These are phyloP conservation scores for Aegilops longissima DNA, from an alignment of 176 grass and related monocot genomes.

Conservation along the genomic window DNA sequence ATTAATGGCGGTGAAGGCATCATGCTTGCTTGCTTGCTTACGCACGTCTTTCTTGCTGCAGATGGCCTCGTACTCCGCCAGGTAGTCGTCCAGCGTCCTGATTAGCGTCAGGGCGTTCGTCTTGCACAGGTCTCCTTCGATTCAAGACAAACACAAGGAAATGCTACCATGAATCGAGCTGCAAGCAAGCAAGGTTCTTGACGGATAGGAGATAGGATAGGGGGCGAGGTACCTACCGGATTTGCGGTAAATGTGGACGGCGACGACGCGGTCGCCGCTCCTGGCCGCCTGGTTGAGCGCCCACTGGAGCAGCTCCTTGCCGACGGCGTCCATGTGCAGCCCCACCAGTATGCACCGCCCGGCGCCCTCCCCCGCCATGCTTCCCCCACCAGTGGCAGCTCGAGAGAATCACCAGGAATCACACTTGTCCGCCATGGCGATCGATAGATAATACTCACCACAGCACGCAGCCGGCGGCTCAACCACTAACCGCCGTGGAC, in stretches of 20 bases:
- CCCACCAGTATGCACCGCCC: slow-evolving; percentile 75
- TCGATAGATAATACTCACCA: neutral
- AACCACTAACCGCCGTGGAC: slow-evolving; percentile 42
- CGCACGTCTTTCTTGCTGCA: slow-evolving; percentile 71
- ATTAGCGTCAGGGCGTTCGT: slow-evolving; percentile 70
- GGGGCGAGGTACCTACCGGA: slow-evolving; percentile 41
- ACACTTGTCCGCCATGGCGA: neutral
- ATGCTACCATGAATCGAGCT: neutral
- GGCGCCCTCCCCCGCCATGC: slow-evolving; percentile 45
- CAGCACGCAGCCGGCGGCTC: slow-evolving; percentile 18
- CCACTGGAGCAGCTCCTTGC: slow-evolving; percentile 77
- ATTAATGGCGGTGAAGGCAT: neutral
- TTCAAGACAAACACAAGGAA: neutral
- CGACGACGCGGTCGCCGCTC: slow-evolving; percentile 75
- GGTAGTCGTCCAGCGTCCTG: slow-evolving; percentile 73
- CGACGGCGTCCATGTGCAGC: slow-evolving; percentile 79
- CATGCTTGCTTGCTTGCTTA: slow-evolving; percentile 31
- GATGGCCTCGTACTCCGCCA: slow-evolving; percentile 65
- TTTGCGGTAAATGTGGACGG: slow-evolving; percentile 91
- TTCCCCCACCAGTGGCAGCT: neutral
- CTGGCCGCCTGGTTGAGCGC: slow-evolving; percentile 53
- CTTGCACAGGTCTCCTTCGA: slow-evolving; percentile 58
- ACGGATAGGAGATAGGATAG: neutral
- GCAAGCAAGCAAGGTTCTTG: neutral
- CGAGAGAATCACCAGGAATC: neutral